phyloP scores from a whole-genome alignment of 495 filamentous ascomycete species.

The Penicillium mononematosum region DNA sequence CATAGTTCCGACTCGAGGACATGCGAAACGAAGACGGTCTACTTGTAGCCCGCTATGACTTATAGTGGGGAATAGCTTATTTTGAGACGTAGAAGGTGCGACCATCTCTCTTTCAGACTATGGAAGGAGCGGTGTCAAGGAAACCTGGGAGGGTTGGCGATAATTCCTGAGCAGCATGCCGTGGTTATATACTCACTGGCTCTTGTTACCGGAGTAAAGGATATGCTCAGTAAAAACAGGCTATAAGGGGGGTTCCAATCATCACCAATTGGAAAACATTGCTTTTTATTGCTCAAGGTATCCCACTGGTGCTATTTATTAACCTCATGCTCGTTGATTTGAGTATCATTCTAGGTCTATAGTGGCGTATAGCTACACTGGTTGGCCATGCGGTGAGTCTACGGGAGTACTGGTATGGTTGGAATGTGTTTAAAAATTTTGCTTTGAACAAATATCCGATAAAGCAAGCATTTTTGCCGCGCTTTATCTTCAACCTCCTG shows the following conservation, averaged over 20 bases:
- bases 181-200: background rate
- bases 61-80: background rate
- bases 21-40: slow-evolving; percentile 16
- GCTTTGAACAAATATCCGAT: background rate
- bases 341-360: background rate
- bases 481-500: background rate
- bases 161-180: no score
- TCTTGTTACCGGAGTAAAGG: slow-evolving; percentile 20
- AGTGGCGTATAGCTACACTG: background rate
- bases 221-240: slow-evolving; percentile 7
- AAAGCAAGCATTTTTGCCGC: background rate
- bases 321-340: background rate
- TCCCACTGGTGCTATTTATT: background rate
- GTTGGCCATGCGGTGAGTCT: background rate
- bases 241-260: background rate
- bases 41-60: background rate
- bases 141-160: background rate
- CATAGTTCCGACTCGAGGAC: slow-evolving; percentile 18
- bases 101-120: background rate
- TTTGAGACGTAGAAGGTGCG: background rate
- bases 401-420: background rate
- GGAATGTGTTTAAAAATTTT: background rate
- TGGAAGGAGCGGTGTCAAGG: background rate
- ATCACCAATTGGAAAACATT: background rate
- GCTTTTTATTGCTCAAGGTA: background rate